Evolutionary conservation across 192 early-diverging fungal genomes (phyloP), one percentile per base, ranked within the genome.

Genomic region (Backusella sp.): DNA sequence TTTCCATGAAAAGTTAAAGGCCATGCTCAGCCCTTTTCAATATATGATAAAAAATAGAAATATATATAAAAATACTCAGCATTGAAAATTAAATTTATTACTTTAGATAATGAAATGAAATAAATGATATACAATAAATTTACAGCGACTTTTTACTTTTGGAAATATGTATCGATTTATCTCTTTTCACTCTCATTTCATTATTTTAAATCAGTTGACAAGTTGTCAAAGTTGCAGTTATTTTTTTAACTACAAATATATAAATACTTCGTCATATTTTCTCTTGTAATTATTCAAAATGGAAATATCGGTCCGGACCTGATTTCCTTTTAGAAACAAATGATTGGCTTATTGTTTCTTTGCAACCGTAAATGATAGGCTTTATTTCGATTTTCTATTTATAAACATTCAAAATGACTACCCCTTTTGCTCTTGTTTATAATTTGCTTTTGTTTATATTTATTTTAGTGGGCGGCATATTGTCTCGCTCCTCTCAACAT

Each of bases 291-390:
- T 62, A 49, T 62, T 62, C 2, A 28, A 62, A 62, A 62, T 23
- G 56, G 56, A 62, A 62, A 62, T 14, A 62, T 28, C 23, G 56
- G 21, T 62, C 56, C 56, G 56, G 56, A 9, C 19, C n/a, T 56
- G 53, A 62, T 62, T 62, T 62, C 56, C 56, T 62, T 62, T 62
- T 62, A 62, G 26, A 49, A 62, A 62, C 23, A 62, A 62, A 62
- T 26, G 9, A 62, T 56, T 56, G 53, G 53, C 53, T 56, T 21
- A 44, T 56, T 32, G 32, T 32, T 21, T 56, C n/a, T 21, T 56
- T 56, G 7, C 9, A 26, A 2, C 53, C 53, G 7, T 4, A 14
- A 62, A 28, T 14, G 4, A 62, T 21, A 14, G 21, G 56, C 56
- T 62, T 62, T 62, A 9, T 62, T 62, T 28, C 12, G 23, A 28